Evolutionary conservation across 1,284 basidiomycete genomes (phyloP).

Genomic region (Mixia osmundae): DNA sequence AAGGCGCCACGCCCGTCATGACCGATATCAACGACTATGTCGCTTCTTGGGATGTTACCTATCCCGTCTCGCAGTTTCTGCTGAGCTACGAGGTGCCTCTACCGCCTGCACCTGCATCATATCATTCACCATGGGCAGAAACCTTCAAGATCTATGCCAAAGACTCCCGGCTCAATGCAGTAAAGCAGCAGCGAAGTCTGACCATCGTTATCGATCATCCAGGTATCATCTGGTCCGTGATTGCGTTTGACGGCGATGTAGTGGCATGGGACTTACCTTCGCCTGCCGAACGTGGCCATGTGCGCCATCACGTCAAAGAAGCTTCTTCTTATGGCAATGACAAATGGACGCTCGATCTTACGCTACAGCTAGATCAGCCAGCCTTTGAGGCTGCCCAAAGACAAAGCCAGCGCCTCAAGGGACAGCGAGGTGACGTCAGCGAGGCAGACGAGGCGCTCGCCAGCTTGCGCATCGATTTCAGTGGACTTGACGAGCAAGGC

Average conservation of each 20-base stretch:
- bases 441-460: slow-evolving; percentile 32
- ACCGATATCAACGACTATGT: slow-evolving; percentile 18
- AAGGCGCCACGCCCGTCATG: slow-evolving; percentile 18
- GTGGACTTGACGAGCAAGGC: slow-evolving; percentile 31
- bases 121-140: slow-evolving; percentile 32
- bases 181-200: slow-evolving; percentile 42
- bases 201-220: slow-evolving; percentile 54
- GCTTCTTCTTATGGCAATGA: slow-evolving; percentile 55
- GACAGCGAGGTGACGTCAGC: slow-evolving; percentile 12
- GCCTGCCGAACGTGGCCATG: slow-evolving; percentile 36
- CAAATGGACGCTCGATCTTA: slow-evolving; percentile 44
- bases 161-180: slow-evolving; percentile 35
- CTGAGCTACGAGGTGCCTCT: slow-evolving; percentile 50
- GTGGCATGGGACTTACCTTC: slow-evolving; percentile 41
- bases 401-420: slow-evolving; percentile 15
- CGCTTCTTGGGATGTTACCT: neutral
- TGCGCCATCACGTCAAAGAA: slow-evolving; percentile 79
- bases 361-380: slow-evolving; percentile 31
- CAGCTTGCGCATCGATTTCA: slow-evolving; percentile 48
- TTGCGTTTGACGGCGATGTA: slow-evolving; percentile 83
- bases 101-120: slow-evolving; percentile 25
- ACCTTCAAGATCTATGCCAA: slow-evolving; percentile 37
- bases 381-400: slow-evolving; percentile 16
- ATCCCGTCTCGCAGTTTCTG: slow-evolving; percentile 33
- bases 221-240: slow-evolving; percentile 68